phyloP scores from a whole-genome alignment of 805 yeast species.

The Candida khao-thaluensis region DNA sequence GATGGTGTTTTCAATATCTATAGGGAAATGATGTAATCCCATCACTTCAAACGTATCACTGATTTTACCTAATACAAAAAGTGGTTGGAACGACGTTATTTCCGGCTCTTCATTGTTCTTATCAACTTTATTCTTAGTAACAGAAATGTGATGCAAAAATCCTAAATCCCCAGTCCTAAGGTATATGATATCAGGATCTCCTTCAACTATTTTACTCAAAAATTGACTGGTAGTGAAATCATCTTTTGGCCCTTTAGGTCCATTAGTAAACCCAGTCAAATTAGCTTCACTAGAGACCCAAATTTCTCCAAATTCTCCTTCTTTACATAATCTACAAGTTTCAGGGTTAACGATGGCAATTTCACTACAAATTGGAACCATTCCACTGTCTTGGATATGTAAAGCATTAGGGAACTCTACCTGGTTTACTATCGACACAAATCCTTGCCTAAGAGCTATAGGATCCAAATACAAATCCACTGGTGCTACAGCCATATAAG shows the following conservation, averaged over 20 bases:
- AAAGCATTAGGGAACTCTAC: constrained; percentile 66
- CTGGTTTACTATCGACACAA: constrained; percentile 75
- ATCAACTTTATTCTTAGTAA: constrained; percentile 32
- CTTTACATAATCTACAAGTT: constrained; percentile 70
- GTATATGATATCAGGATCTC: constrained; percentile 58
- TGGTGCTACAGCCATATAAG: constrained; percentile 86
- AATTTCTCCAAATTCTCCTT: constrained; percentile 94
- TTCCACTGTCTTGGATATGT: constrained; percentile 89
- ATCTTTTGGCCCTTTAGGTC: constrained; percentile 52
- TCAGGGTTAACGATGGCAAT: constrained; percentile 95
- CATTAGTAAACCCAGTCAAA: constrained; percentile 57
- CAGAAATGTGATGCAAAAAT: constrained; percentile 72
- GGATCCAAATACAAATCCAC: constrained; percentile 86
- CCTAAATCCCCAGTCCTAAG: constrained; percentile 94
- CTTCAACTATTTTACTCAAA: constrained; percentile 60
- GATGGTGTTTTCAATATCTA: constrained; percentile 65
- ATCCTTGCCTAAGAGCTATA: constrained; percentile 85
- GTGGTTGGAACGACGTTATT: constrained; percentile 58
- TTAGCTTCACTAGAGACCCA: constrained; percentile 95
- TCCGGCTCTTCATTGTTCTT: constrained; percentile 18
- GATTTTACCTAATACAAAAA: constrained; percentile 81
- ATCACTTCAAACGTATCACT: constrained; percentile 85
- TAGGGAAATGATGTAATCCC: constrained; percentile 89
- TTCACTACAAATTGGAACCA: constrained; percentile 93
- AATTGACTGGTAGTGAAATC: constrained; percentile 52